Base-by-base conservation (phyloP, 768 basidiomycete species). In the Pulveroboletus sp. region DNA sequence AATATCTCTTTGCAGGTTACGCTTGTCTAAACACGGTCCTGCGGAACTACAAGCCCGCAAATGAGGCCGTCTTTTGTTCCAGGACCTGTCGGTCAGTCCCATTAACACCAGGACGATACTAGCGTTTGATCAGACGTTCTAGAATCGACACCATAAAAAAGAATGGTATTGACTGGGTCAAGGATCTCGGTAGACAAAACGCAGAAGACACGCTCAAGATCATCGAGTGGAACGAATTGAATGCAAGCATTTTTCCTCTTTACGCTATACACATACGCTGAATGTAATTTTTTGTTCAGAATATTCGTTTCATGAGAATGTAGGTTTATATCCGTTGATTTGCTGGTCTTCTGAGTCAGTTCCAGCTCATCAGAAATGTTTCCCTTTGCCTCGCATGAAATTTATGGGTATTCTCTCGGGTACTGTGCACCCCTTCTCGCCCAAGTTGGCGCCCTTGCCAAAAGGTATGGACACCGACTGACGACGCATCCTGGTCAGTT, bases 401-500 rank as follows among this genome's bases (percentile, higher is more conserved):
- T 74, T 17, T 80, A 92, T 59, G 92, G 92, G 0, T 97, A 97
- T 65, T 77, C 82, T 14, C 75, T 97, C 21, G 77, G 80, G 8
- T 94, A 89, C 50, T 92, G 89, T 6, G 72, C 78, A 6, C 48
- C 70, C 4, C 68, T 79, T 20, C 71, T 84, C 6, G 73, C 75
- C 2, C 60, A 72, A 58, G 83, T 80, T 20, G 90, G 89, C 2
- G 74, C 71, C 6, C 73, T 90, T 20, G 88, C 87, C 12, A 80
- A 76, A 33, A 78, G 78, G 56, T 79, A 85, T 50, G 82, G 83
- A 0, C 88, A 94, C 59, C 71, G 94, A 37, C 69, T 97, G 41
- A 97, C 93, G 1, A 77, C 82, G 8, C 93, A 97, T 65, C 93
- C 94, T 0, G 93, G 92, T 2, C 92, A 94, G 69, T 94, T 76